Evolutionary conservation across 2,329 filamentous ascomycete genomes (phyloP), one percentile per base, ranked within the genome.

Genomic region (Aspergillus sp.): DNA sequence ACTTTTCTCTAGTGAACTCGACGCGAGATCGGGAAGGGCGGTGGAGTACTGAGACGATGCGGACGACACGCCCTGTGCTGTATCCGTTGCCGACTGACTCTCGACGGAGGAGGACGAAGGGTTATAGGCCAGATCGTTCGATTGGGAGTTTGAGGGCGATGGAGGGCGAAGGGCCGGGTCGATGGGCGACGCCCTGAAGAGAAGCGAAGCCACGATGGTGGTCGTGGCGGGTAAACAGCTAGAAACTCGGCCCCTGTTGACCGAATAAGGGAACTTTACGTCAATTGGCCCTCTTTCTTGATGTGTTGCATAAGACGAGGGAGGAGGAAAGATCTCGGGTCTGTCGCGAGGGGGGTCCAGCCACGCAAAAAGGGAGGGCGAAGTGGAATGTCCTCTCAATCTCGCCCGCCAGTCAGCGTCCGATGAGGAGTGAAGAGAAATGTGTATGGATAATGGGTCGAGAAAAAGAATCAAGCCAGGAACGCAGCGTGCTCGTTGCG

Each of bases 171-270:
- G 69, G 60, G 73, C 70, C 64, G 77, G 75, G 68, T 80, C 83
- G 72, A 83, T 79, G 79, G 82, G 80, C 78, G 83, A 80, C 64
- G 83, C 81, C 81, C 82, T 78, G 69, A 83, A 85, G 58, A 85
- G 77, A 70, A 84, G 76, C 69, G 81, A 80, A 75, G 82, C 82
- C 74, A 86, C 81, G 70, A 82, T 81, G 75, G 82, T 86, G 77
- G 83, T 80, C 80, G 80, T 83, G 68, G 61, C 75, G 67, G 68
- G 68, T 71, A 67, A 66, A 54, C 61, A 48, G 42, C 64, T 70
- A 64, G 61, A 74, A 71, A 73, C 72, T 62, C 67, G 68, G 68
- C 60, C 66, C 49, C 56, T 52, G 51, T 56, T 61, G 62, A 73
- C 70, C 71, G 71, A 73, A 73, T 67, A 65, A 60, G 54, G 61